A percentile compares a stretch with the other conserved stretches of the same genome.
phyloP scores from a whole-genome alignment of 2,329 filamentous ascomycete genomes.

The Stromatinia cepivora region DNA sequence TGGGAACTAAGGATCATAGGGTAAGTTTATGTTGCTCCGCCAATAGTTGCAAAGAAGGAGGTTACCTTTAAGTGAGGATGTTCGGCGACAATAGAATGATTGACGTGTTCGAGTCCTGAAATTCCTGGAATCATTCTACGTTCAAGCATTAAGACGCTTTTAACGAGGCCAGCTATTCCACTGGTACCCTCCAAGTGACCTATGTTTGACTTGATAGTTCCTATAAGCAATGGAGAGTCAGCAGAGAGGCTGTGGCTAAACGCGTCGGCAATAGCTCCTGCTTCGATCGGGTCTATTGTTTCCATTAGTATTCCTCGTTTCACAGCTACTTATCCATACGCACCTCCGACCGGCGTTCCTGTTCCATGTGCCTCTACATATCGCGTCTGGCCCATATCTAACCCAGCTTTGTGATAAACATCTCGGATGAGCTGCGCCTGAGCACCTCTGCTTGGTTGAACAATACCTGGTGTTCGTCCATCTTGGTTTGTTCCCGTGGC shows the following conservation, averaged over 20 bases:
- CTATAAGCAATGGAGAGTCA: slow-evolving; percentile 24
- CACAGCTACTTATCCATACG: background rate
- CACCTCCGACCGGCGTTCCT: slow-evolving; percentile 32
- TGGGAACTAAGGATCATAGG: slow-evolving; percentile 34
- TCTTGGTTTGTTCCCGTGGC: slow-evolving; percentile 50
- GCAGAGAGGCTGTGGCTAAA: slow-evolving; percentile 23
- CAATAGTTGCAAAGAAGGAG: slow-evolving; percentile 24
- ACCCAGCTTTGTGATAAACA: slow-evolving; percentile 47
- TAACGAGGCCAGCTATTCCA: slow-evolving; percentile 39
- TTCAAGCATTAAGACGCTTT: slow-evolving; percentile 35
- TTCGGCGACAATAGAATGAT: slow-evolving; percentile 37
- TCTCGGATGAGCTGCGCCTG: slow-evolving; percentile 48
- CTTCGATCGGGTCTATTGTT: slow-evolving; percentile 10
- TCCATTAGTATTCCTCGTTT: background rate
- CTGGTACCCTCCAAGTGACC: slow-evolving; percentile 36
- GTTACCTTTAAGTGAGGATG: slow-evolving; percentile 12
- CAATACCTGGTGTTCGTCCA: slow-evolving; percentile 51
- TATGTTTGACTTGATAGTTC: slow-evolving; percentile 35
- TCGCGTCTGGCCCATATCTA: slow-evolving; percentile 42
- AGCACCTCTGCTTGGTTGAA: slow-evolving; percentile 50
- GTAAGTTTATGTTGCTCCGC: slow-evolving; percentile 1
- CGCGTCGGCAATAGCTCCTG: background rate
- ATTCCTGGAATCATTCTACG: slow-evolving; percentile 37
- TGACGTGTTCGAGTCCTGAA: slow-evolving; percentile 39
- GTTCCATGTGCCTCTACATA: slow-evolving; percentile 53